Percentiles rank a stretch among this genome's conserved stretches.
These are phyloP conservation scores for Sugiyamaella neomexicana DNA, from an alignment of 1,139 yeast genomes.

Conservation along the genomic window DNA sequence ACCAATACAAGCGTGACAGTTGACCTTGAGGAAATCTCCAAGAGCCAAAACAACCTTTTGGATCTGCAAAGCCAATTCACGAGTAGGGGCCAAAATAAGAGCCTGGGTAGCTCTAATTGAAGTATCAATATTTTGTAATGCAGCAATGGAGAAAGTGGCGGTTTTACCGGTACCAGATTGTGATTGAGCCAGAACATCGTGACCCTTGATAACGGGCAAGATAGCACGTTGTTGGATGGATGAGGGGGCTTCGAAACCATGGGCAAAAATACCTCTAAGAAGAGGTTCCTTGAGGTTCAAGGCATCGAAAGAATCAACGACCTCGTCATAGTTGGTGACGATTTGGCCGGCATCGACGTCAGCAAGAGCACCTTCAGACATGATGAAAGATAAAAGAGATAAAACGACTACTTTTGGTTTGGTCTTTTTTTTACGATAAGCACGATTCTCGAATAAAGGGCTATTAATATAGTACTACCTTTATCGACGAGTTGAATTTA, in stretches of 20 bases:
- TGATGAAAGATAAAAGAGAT: slow-evolving; percentile 23
- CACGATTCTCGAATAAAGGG: background rate
- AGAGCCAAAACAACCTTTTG: slow-evolving; percentile 93
- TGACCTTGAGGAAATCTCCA: slow-evolving; percentile 89
- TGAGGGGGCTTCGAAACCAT: slow-evolving; percentile 97
- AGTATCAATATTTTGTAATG: slow-evolving; percentile 85
- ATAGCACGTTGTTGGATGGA: slow-evolving; percentile 99
- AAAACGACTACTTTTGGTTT: background rate
- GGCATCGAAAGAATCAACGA: slow-evolving; percentile 64
- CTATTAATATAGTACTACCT: background rate
- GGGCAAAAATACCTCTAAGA: slow-evolving; percentile 71
- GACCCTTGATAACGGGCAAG: slow-evolving; percentile 91
- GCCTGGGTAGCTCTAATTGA: slow-evolving; percentile 56
- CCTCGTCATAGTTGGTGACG: slow-evolving; percentile 97
- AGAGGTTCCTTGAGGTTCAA: slow-evolving; percentile 46
- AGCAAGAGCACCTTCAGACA: slow-evolving; percentile 57
- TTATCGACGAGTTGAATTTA: background rate
- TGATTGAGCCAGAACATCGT: slow-evolving; percentile 98
- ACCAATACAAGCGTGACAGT: slow-evolving; percentile 98
- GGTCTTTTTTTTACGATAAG: too few relatives aligned
- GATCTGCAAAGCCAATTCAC: slow-evolving; percentile 97
- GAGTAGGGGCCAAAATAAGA: slow-evolving; percentile 95
- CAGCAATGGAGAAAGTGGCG: slow-evolving; percentile 97
- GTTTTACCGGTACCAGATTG: slow-evolving; percentile 99
- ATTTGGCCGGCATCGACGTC: slow-evolving; percentile 83